phyloP scores from a whole-genome alignment of 2,329 filamentous ascomycete species.

The Nemania sp. region DNA sequence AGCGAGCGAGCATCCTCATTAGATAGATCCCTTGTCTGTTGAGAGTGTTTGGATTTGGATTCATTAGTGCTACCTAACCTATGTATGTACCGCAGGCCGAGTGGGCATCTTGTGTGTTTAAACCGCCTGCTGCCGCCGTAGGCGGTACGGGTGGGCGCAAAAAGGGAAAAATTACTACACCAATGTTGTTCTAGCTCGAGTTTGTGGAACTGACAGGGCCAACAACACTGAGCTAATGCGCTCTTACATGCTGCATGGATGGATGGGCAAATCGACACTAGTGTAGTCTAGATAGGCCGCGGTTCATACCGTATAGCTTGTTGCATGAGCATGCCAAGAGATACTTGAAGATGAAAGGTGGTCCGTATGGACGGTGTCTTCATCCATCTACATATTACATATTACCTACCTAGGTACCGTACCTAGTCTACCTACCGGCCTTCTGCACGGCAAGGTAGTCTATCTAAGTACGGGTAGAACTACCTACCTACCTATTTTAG shows the following conservation, averaged over 20 bases:
- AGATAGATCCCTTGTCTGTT: background rate
- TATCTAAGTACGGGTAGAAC: background rate
- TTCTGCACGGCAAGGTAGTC: background rate
- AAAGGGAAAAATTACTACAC: constrained; percentile 17
- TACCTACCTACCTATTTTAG: background rate
- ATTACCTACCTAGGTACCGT: background rate
- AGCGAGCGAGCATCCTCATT: background rate
- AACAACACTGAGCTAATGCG: constrained; percentile 9
- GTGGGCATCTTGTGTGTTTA: background rate
- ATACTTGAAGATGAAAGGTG: constrained; percentile 1
- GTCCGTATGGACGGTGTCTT: background rate
- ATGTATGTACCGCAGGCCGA: background rate
- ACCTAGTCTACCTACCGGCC: background rate
- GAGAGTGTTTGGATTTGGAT: background rate
- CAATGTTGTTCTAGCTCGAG: constrained; percentile 4
- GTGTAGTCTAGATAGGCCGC: constrained; percentile 3
- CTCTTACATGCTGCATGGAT: constrained; percentile 20
- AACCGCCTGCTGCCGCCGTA: constrained; percentile 1
- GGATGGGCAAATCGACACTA: constrained; percentile 7
- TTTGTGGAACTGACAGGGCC: constrained; percentile 11
- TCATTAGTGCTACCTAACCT: background rate
- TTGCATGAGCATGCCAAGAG: constrained; percentile 26
- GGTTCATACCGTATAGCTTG: constrained; percentile 22
- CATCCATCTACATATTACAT: constrained; percentile 4
- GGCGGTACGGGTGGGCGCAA: background rate